A percentile compares a stretch with the other conserved stretches of the same genome.
These are phyloP conservation scores for Fusarium secorum DNA, from an alignment of 2,329 filamentous ascomycete species.

Conservation along the genomic window DNA sequence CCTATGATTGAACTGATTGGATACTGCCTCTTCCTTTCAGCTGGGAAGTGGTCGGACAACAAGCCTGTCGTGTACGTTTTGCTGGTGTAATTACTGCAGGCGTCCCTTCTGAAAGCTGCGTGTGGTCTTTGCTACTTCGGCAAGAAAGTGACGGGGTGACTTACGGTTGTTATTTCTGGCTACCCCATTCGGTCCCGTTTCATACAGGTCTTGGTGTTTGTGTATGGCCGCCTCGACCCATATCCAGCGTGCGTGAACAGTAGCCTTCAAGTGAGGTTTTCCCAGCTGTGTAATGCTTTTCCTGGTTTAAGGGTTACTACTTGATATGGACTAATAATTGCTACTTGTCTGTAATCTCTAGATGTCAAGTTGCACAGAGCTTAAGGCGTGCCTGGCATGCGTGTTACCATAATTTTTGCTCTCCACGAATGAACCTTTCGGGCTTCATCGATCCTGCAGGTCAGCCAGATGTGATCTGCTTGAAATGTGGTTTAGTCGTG, in stretches of 20 bases:
- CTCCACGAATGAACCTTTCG: neutral
- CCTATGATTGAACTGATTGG: neutral
- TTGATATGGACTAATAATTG: neutral
- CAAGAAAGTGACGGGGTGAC: neutral
- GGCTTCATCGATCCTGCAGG: neutral
- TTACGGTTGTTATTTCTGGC: neutral
- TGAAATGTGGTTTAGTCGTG: neutral
- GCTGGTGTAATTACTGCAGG: neutral
- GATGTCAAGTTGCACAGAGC: neutral
- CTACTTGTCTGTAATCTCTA: neutral
- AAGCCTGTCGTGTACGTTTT: neutral
- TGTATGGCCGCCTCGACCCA: neutral
- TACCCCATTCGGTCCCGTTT: neutral
- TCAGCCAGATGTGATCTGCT: neutral
- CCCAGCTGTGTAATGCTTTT: neutral
- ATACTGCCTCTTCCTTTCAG: constrained; percentile 3
- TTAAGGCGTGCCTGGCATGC: neutral
- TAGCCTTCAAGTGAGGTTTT: neutral
- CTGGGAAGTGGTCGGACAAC: constrained; percentile 6
- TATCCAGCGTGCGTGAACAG: neutral
- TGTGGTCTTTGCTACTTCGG: neutral
- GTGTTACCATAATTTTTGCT: neutral
- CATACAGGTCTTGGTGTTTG: neutral
- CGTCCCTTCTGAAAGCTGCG: constrained; percentile 1
- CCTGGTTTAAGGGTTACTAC: neutral